Evolutionary conservation across 805 yeast species (phyloP).

Genomic region (Nakazawaea wyomingensis): DNA sequence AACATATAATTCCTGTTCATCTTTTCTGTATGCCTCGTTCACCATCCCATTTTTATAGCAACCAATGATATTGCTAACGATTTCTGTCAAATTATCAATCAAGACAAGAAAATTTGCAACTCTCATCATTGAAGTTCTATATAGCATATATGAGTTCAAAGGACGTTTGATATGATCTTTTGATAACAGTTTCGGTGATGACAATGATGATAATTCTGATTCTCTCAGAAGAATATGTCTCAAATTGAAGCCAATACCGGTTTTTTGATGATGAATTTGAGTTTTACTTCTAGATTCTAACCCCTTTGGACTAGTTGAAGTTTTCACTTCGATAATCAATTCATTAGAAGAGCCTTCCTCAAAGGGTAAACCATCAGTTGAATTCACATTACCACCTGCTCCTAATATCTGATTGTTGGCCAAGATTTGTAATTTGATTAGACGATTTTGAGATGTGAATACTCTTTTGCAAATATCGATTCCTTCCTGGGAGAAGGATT

Average conservation of each 20-base stretch:
- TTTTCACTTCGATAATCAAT: background rate
- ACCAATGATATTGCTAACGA: background rate
- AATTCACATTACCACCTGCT: background rate
- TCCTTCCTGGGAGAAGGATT: background rate
- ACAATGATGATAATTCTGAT: background rate
- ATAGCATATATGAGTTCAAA: constrained; percentile 7
- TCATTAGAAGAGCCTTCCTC: background rate
- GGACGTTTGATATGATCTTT: constrained; percentile 1
- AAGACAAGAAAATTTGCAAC: background rate
- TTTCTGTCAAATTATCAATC: background rate
- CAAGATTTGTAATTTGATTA: constrained; percentile 4
- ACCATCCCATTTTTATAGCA: background rate
- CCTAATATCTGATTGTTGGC: constrained; percentile 8
- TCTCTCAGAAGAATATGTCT: constrained; percentile 3
- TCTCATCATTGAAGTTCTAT: constrained; percentile 5
- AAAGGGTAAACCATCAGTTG: constrained; percentile 1
- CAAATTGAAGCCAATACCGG: constrained; percentile 4
- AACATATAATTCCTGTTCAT: constrained; percentile 1
- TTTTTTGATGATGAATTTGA: too few species aligned
- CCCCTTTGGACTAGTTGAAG: background rate
- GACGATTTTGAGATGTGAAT: background rate
- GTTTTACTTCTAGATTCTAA: too few species aligned
- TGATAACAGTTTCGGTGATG: background rate
- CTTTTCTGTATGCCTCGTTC: background rate
- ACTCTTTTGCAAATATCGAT: background rate